Evolutionary conservation across 192 early-diverging fungal genomes (phyloP), one percentile per base, ranked within the genome.

Genomic region (Anaeromyces robustus): DNA sequence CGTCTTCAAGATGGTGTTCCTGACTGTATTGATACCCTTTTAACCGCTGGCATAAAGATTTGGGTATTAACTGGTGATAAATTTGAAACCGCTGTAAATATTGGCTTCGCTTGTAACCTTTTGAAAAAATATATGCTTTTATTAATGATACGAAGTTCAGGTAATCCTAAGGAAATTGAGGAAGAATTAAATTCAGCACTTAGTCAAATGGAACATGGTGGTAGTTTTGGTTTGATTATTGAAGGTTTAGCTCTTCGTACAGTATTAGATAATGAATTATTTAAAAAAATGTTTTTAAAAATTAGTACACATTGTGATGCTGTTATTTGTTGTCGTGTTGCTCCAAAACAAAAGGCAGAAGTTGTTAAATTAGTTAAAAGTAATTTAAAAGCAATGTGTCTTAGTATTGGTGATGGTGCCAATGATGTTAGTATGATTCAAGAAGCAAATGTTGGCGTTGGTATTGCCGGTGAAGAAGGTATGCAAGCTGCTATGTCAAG

Each of bases 311-410:
- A 88, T 12, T 97, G 97, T 86, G 86, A 90, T 78, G 92, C 94
- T 77, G 97, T 99, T 0, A 85, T 99, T n/a, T 98, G 96, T 82
- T 98, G 96, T 85, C 95, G 97, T 81, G 97, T 99, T n/a, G 94
- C 93, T 77, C 97, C 97, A 14, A 86, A 95, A 77, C 97, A 99
- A 86, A 99, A 99, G 88, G 96, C 96, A 12, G 86, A 96, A 84
- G 94, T 99, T 2, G 97, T 99, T 26, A 87, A 88, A 26, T 83
- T 97, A 82, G 95, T 98, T 77, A 95, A 96, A 81, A 90, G 90
- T 77, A 89, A 92, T n/a, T 87, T 95, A 30, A 92, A 94, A 68
- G 93, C 92, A 3, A 92, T 97, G 92, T 95, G 94, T 22, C 83
- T 99, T 78, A 93, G 96, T 9, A 96, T 99, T 77, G 97, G 97